phyloP scores from a whole-genome alignment of 2,329 filamentous ascomycete genomes.

The Trichoderma breve region DNA sequence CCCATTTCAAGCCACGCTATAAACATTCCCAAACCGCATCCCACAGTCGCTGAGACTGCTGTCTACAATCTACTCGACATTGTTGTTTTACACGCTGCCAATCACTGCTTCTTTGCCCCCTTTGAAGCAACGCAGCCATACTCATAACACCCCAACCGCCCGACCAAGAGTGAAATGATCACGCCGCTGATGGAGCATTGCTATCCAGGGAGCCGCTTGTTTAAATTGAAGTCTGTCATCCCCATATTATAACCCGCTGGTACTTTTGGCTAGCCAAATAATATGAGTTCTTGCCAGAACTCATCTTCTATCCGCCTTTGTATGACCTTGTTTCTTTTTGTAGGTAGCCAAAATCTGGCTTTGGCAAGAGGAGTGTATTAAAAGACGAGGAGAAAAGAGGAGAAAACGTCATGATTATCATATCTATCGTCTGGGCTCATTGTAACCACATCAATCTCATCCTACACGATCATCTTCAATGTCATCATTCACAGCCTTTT shows the following conservation, averaged over 20 bases:
- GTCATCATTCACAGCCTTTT: neutral
- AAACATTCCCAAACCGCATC: neutral
- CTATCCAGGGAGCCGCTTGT: neutral
- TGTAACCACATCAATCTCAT: neutral
- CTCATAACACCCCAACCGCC: neutral
- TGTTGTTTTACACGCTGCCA: neutral
- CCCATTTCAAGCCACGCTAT: neutral
- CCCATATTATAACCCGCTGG: neutral
- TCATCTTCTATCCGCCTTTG: neutral
- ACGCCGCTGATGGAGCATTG: neutral
- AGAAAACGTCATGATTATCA: neutral
- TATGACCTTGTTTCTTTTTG: neutral
- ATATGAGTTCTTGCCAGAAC: neutral
- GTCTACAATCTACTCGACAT: constrained; percentile 9
- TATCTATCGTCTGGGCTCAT: neutral
- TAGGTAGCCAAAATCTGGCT: neutral
- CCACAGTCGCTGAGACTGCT: neutral
- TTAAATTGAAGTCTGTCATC: neutral
- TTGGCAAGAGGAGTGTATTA: neutral
- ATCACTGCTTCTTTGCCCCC: neutral
- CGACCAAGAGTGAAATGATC: neutral
- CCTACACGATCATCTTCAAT: neutral
- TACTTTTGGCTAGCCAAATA: neutral
- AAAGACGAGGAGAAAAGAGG: neutral
- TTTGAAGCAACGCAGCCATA: neutral